These are phyloP conservation scores for Aureobasidium sp. DNA, from an alignment of 2,329 filamentous ascomycete species.

Conservation along the genomic window DNA sequence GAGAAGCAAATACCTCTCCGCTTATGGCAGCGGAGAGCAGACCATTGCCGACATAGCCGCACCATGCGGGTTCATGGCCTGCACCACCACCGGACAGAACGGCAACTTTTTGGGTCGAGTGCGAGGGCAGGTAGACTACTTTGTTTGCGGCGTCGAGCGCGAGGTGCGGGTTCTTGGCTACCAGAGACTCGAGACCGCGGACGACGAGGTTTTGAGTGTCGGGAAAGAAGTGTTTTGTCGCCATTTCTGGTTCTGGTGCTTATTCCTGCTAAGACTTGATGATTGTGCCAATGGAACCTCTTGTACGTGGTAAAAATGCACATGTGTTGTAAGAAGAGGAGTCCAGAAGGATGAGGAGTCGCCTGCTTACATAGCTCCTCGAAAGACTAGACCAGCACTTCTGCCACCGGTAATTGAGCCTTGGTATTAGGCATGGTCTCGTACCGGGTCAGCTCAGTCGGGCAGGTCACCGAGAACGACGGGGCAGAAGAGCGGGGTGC, in stretches of 20 bases:
- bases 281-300: no score
- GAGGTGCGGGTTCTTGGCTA: conserved; percentile 38
- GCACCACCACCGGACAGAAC: conserved; percentile 43
- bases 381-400: background rate
- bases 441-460: background rate
- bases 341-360: background rate
- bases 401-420: background rate
- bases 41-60: conserved; percentile 43
- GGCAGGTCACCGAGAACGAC: background rate
- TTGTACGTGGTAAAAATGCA: background rate
- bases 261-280: background rate
- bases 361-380: background rate
- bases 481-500: conserved; percentile 6
- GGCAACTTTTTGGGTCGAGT: conserved; percentile 37
- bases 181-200: conserved; percentile 42
- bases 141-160: conserved; percentile 41
- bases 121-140: conserved; percentile 42
- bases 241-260: conserved; percentile 33
- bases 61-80: conserved; percentile 45
- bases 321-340: background rate
- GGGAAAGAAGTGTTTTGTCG: conserved; percentile 49
- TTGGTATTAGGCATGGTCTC: background rate
- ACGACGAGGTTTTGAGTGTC: conserved; percentile 45
- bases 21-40: conserved; percentile 43
- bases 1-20: conserved; percentile 44